A percentile compares a stretch with the other conserved stretches of the same genome.
Evolutionary conservation across 1,284 basidiomycete genomes (phyloP).

Genomic region (Farysia itapuensis): DNA sequence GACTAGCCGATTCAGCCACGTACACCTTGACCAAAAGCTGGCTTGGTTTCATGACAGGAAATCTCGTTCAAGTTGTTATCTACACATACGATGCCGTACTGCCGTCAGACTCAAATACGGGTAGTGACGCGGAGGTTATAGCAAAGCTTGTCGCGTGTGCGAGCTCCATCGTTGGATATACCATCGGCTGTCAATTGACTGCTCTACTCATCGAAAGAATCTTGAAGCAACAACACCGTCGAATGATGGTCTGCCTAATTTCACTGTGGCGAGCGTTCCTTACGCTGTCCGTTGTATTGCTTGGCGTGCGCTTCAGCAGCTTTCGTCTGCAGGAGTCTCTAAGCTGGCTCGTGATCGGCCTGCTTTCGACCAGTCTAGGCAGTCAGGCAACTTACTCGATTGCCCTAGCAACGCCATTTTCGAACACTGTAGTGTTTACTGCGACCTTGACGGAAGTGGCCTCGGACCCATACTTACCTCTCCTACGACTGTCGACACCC

Average conservation of each 20-base stretch:
- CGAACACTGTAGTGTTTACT: slow-evolving; percentile 37
- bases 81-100: slow-evolving; percentile 15
- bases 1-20: slow-evolving; percentile 22
- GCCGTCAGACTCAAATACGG: slow-evolving; percentile 13
- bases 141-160: slow-evolving; percentile 10
- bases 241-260: slow-evolving; percentile 8
- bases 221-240: slow-evolving; percentile 2
- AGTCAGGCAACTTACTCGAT: slow-evolving; percentile 27
- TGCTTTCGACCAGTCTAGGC: slow-evolving; percentile 18
- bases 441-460: slow-evolving; percentile 24
- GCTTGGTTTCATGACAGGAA: slow-evolving; percentile 42
- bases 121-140: neutral
- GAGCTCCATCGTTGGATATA: slow-evolving; percentile 16
- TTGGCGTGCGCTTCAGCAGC: slow-evolving; percentile 1
- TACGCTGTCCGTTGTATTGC: slow-evolving; percentile 11
- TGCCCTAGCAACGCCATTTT: slow-evolving; percentile 22
- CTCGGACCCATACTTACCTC: slow-evolving; percentile 20
- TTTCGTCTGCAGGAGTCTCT: slow-evolving; percentile 15
- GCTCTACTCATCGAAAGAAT: slow-evolving; percentile 11
- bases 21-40: slow-evolving; percentile 22
- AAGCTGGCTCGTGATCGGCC: slow-evolving; percentile 15
- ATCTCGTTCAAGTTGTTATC: slow-evolving; percentile 34
- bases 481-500: slow-evolving; percentile 1
- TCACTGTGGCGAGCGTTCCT: slow-evolving; percentile 7
- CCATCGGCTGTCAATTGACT: slow-evolving; percentile 20